phyloP scores from a whole-genome alignment of 495 filamentous ascomycete genomes.

The Hypoxylon fuscum region DNA sequence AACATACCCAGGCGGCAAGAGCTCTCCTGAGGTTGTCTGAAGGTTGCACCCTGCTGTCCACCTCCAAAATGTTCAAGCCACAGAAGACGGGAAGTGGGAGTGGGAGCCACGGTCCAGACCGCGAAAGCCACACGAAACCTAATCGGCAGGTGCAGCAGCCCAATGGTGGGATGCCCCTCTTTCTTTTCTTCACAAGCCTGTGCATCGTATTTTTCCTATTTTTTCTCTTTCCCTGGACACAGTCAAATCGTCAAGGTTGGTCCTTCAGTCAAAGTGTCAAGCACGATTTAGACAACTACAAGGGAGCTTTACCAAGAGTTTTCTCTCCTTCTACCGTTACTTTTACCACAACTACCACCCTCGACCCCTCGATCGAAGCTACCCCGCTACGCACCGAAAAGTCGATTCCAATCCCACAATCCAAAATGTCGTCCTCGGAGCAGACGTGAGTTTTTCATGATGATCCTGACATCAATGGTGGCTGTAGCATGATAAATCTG shows the following conservation, averaged over 20 bases:
- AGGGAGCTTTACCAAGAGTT: constrained; percentile 36
- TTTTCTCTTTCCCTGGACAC: constrained; percentile 41
- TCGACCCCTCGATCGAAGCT: constrained; percentile 50
- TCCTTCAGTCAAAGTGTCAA: constrained; percentile 40
- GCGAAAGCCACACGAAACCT: constrained; percentile 33
- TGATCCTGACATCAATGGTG: background rate
- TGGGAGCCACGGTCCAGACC: constrained; percentile 10
- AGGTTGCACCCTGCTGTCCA: background rate
- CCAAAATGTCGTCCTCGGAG: constrained; percentile 81
- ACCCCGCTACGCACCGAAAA: constrained; percentile 42
- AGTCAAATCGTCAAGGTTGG: constrained; percentile 38
- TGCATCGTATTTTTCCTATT: constrained; percentile 43
- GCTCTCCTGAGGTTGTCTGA: too few relatives aligned
- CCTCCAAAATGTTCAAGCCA: constrained; percentile 28
- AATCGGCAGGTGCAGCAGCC: constrained; percentile 20
- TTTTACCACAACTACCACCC: constrained; percentile 53
- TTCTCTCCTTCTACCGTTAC: constrained; percentile 40
- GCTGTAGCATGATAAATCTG: constrained; percentile 47
- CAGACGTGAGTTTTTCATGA: constrained; percentile 77
- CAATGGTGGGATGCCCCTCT: constrained; percentile 25
- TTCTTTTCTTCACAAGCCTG: constrained; percentile 44
- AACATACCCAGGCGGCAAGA: too few relatives aligned
- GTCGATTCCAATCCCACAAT: constrained; percentile 49
- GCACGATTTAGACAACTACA: constrained; percentile 39
- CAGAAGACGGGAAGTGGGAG: constrained; percentile 20